phyloP scores from a whole-genome alignment of 106 monocot genomes.

The Chionographis japonica region DNA sequence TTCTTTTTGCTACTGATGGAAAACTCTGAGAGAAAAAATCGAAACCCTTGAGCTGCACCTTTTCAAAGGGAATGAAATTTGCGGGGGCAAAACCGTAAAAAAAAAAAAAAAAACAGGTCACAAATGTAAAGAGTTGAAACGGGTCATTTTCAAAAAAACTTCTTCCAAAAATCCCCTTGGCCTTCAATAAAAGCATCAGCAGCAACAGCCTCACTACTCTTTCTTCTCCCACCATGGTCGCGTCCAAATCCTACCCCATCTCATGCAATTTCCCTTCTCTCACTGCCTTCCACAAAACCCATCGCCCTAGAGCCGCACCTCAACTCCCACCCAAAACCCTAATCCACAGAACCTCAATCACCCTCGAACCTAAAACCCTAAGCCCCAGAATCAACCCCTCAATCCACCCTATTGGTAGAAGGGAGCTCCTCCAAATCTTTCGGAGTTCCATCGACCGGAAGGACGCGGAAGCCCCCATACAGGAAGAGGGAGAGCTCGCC shows the following conservation, averaged over 20 bases:
- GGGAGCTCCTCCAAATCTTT: not conserved
- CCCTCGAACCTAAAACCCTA: not conserved
- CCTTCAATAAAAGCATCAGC: no score
- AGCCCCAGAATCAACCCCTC: not conserved
- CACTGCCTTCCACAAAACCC: not conserved
- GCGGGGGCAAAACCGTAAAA: no score
- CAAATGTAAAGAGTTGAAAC: no score
- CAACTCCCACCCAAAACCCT: not conserved
- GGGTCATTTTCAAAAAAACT: no score
- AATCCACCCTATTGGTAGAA: not conserved
- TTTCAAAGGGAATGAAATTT: no score
- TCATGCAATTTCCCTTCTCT: not conserved
- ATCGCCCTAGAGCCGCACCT: no score
- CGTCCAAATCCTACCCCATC: not conserved
- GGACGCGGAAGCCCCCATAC: not conserved
- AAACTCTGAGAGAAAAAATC: no score
- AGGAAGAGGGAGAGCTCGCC: not conserved
- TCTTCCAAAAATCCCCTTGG: no score
- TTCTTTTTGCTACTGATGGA: no score
- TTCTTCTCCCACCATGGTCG: not conserved
- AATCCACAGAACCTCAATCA: not conserved
- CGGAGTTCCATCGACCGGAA: slow-evolving; percentile 8
- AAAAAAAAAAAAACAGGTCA: no score
- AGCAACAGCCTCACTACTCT: no score
- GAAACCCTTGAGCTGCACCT: no score